Evolutionary conservation across 1,284 basidiomycete genomes (phyloP).

Genomic region (Ustilago sp.): DNA sequence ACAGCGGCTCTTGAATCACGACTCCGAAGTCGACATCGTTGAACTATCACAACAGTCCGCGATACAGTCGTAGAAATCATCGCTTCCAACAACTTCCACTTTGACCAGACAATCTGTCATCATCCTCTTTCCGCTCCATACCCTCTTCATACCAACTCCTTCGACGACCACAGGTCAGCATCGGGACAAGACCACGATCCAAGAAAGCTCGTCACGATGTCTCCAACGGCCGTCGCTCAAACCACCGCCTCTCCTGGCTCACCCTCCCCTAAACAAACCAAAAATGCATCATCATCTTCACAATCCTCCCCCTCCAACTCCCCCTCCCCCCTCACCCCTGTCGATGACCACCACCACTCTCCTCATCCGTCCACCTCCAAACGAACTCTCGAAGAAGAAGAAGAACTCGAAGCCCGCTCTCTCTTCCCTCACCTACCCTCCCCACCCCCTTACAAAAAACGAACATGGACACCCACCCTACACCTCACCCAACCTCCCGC

Average conservation of each 20-base stretch:
- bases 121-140: not conserved
- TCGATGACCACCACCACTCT: slow-evolving; percentile 1
- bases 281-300: not conserved
- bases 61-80: not conserved
- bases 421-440: slow-evolving; percentile 8
- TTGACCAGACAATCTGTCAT: not conserved
- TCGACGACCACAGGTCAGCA: not conserved
- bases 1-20: not conserved
- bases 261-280: slow-evolving; percentile 9
- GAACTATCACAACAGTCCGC: not conserved
- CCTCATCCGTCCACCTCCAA: slow-evolving; percentile 30
- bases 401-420: slow-evolving; percentile 10
- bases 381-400: slow-evolving; percentile 39
- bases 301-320: slow-evolving; percentile 9
- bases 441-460: slow-evolving; percentile 38
- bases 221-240: slow-evolving; percentile 16
- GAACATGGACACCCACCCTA: slow-evolving; percentile 42
- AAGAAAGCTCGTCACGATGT: slow-evolving; percentile 11
- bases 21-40: not conserved
- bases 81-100: not conserved
- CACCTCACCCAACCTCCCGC: slow-evolving; percentile 75
- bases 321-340: slow-evolving; percentile 13
- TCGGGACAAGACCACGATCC: not conserved
- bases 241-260: slow-evolving; percentile 20
- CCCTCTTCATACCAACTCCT: not conserved